Percentiles rank a stretch among this genome's conserved stretches.
Conservation (phyloP, 164 flowering plant species). For the Annona squamosa region DNA sequence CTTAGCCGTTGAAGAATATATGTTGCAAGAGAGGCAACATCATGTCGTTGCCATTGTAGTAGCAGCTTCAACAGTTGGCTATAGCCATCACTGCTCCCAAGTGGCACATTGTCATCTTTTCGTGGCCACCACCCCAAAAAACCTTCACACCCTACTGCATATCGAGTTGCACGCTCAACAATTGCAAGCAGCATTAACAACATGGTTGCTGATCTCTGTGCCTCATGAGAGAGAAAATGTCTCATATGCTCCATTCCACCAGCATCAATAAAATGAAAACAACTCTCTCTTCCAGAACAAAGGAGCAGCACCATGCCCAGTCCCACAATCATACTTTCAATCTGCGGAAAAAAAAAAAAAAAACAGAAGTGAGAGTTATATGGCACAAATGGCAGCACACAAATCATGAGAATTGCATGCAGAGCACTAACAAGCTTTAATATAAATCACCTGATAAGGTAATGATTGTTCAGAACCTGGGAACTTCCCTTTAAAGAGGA, state of each 20-base stretch:
- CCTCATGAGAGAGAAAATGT: slow-evolving; percentile 30
- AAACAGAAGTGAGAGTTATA: not conserved
- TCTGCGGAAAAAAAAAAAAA: slow-evolving; percentile 27
- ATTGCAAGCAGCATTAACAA: slow-evolving; percentile 67
- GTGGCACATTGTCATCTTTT: slow-evolving; percentile 68
- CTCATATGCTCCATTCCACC: slow-evolving; percentile 81
- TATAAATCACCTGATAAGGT: slow-evolving; percentile 48
- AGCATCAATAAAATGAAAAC: slow-evolving; percentile 78
- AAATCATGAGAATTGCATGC: not conserved
- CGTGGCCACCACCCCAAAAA: slow-evolving; percentile 98
- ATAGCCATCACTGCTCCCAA: slow-evolving; percentile 75
- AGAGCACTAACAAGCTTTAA: not conserved
- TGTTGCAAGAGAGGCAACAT: slow-evolving; percentile 79
- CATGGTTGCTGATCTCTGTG: slow-evolving; percentile 42
- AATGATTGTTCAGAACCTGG: slow-evolving; percentile 24
- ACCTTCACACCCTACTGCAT: slow-evolving; percentile 94
- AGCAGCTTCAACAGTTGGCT: slow-evolving; percentile 64
- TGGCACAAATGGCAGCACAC: not conserved
- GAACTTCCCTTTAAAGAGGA: slow-evolving; percentile 21
- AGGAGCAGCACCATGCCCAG: slow-evolving; percentile 54
- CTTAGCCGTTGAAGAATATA: slow-evolving; percentile 77
- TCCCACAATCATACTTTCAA: slow-evolving; percentile 42
- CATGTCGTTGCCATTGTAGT: slow-evolving; percentile 72
- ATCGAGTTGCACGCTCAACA: slow-evolving; percentile 77
- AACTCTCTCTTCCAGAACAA: slow-evolving; percentile 73